These are phyloP conservation scores for Diaporthe sp. DNA, from an alignment of 2,329 filamentous ascomycete genomes.

Conservation along the genomic window DNA sequence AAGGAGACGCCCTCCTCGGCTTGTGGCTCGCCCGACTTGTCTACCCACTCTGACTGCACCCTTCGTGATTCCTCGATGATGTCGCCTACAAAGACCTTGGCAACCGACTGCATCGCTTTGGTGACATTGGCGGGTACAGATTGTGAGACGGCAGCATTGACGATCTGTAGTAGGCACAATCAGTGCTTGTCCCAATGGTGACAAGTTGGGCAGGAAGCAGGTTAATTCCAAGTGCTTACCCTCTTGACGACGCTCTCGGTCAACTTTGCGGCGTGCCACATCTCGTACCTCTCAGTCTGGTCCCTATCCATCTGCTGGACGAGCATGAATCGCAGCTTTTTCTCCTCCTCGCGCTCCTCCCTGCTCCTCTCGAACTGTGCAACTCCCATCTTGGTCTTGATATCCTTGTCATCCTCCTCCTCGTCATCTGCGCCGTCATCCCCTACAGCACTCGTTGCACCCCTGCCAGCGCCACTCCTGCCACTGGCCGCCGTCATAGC, in stretches of 20 bases:
- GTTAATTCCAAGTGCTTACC: slow-evolving; percentile 55
- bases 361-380: slow-evolving; percentile 56
- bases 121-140: slow-evolving; percentile 81
- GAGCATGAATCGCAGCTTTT: slow-evolving; percentile 73
- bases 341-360: slow-evolving; percentile 74
- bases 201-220: background rate
- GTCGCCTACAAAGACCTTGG: slow-evolving; percentile 83
- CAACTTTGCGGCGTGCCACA: slow-evolving; percentile 78
- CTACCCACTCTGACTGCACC: slow-evolving; percentile 80
- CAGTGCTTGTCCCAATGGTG: background rate
- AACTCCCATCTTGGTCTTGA: slow-evolving; percentile 48
- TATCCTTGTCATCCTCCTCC: slow-evolving; percentile 49
- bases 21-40: slow-evolving; percentile 69
- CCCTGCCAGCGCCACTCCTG: slow-evolving; percentile 53
- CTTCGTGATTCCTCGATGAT: slow-evolving; percentile 80
- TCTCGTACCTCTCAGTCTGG: slow-evolving; percentile 79
- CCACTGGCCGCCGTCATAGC: slow-evolving; percentile 60
- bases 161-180: slow-evolving; percentile 63
- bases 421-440: slow-evolving; percentile 66
- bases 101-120: slow-evolving; percentile 81
- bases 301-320: slow-evolving; percentile 75
- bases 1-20: slow-evolving; percentile 60
- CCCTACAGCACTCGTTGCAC: slow-evolving; percentile 62
- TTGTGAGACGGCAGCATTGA: slow-evolving; percentile 86
- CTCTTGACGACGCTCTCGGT: slow-evolving; percentile 78